Evolutionary conservation across 192 early-diverging fungal species (phyloP).

Genomic region (Podila epicladia): DNA sequence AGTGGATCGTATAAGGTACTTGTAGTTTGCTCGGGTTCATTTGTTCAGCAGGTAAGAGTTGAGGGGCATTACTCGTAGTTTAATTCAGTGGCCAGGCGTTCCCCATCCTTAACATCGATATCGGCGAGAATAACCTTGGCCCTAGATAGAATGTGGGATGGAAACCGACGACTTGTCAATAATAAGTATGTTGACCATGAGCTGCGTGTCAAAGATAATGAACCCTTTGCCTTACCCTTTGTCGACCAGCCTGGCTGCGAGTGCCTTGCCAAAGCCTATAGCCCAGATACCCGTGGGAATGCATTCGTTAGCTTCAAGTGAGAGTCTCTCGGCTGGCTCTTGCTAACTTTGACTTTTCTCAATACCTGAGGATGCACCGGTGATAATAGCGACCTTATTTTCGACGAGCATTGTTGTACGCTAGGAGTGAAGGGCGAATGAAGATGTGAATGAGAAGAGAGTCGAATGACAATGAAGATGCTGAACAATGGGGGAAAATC

Average conservation of each 20-base stretch:
- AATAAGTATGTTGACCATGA: neutral
- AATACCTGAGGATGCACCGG: constrained; percentile 69
- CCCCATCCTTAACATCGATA: constrained; percentile 52
- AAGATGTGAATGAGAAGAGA: neutral
- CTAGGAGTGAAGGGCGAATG: neutral
- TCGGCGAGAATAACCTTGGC: constrained; percentile 73
- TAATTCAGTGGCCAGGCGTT: constrained; percentile 20
- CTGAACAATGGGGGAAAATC: too few relatives aligned
- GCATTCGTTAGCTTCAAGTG: too few relatives aligned
- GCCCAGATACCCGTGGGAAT: neutral
- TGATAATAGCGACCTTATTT: constrained; percentile 75
- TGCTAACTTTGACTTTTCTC: too few relatives aligned
- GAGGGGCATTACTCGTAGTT: constrained; percentile 28
- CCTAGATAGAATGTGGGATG: constrained; percentile 22
- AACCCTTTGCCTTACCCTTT: constrained; percentile 46
- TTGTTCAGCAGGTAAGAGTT: too few relatives aligned
- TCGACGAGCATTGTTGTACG: constrained; percentile 30
- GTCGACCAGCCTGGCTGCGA: constrained; percentile 63
- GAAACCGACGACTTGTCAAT: too few relatives aligned
- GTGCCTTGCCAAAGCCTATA: constrained; percentile 67
- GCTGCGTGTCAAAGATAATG: too few relatives aligned
- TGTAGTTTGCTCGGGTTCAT: too few relatives aligned
- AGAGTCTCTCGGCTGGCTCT: too few relatives aligned
- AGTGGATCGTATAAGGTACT: too few relatives aligned
- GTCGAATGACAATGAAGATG: neutral